Base-by-base conservation (phyloP, 176 grass and related monocot genomes). In the Ampelocalamus luodianensis region DNA sequence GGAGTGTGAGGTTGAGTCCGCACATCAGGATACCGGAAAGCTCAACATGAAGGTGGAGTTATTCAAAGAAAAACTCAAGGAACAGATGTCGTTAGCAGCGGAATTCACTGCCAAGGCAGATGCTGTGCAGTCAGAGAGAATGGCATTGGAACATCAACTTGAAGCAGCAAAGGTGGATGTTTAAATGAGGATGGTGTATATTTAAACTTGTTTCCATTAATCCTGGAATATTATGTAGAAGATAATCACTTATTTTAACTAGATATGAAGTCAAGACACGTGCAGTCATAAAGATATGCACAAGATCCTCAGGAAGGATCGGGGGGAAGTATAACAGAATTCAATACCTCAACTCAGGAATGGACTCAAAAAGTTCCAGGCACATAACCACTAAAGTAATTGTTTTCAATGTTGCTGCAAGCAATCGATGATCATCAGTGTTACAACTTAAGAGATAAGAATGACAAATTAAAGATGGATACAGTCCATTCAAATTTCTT, bases 381-480 rank as follows among this genome's bases (percentile, higher is more conserved):
- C 71, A 97, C 82, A 82, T 94, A 97, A 72, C 95, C 93, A 84
- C 85, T 95, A 67, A 97, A 97, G 78, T 88, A 72, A 87, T 97
- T 95, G 73, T 93, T 90, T 91, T 91, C 89, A 78, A 97, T 92
- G 72, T 95, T 91, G n/a, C 90, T 97, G 82, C 43, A 68, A 83
- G 34, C 44, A 86, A 39, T 73, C 51, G 24, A 85, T 69, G 63
- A 62, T 69, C 55, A 43, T 86, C 32, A 80, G 64, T 62, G 37
- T 1, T 29, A 29, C 29, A 29, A 29, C 29, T 50, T 74, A 65
- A 50, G 24, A 50, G 72, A 83, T 67, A 84, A 66, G 74, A 7
- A 71, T 17, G 36, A 36, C 40, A 68, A 89, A 82, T 68, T 60
- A 38, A 45, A 65, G 39, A 69, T 42, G 43, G 22, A 20, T 55